Conservation (phyloP, 352 stramenopile genomes). For the Pythium phragmiticola region DNA sequence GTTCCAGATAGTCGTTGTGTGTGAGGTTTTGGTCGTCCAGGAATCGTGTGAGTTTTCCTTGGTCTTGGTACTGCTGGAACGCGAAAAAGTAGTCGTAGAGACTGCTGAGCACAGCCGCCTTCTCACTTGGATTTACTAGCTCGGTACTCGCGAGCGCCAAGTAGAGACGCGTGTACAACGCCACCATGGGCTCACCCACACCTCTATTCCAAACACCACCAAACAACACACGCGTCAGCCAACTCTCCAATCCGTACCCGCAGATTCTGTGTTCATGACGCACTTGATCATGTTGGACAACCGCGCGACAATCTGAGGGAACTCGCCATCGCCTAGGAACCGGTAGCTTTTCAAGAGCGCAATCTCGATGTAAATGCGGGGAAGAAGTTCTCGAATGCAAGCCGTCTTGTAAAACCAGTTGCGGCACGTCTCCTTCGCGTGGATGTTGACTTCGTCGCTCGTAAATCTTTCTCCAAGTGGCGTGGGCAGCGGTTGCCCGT, state of each 20-base stretch:
- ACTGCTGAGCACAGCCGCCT: slow-evolving; percentile 60
- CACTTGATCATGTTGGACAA: slow-evolving; percentile 89
- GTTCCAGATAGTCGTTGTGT: slow-evolving; percentile 58
- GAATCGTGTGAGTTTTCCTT: slow-evolving; percentile 52
- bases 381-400: slow-evolving; percentile 91
- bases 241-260: slow-evolving; percentile 22
- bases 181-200: slow-evolving; percentile 85
- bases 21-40: slow-evolving; percentile 54
- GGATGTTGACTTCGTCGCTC: slow-evolving; percentile 76
- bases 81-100: slow-evolving; percentile 90
- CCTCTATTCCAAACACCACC: slow-evolving; percentile 39
- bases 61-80: slow-evolving; percentile 66
- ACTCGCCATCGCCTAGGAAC: slow-evolving; percentile 90
- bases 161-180: slow-evolving; percentile 85
- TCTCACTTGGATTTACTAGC: slow-evolving; percentile 42
- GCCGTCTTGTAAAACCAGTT: slow-evolving; percentile 96
- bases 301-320: slow-evolving; percentile 76
- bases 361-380: slow-evolving; percentile 90
- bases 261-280: slow-evolving; percentile 8
- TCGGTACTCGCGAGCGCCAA: slow-evolving; percentile 69
- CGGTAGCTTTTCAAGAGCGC: slow-evolving; percentile 87
- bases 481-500: slow-evolving; percentile 49
- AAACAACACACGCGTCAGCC: slow-evolving; percentile 4
- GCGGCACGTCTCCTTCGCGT: slow-evolving; percentile 89
- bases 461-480: slow-evolving; percentile 69